Evolutionary conservation across 2,329 filamentous ascomycete genomes (phyloP).

Genomic region (Claviceps capensis): DNA sequence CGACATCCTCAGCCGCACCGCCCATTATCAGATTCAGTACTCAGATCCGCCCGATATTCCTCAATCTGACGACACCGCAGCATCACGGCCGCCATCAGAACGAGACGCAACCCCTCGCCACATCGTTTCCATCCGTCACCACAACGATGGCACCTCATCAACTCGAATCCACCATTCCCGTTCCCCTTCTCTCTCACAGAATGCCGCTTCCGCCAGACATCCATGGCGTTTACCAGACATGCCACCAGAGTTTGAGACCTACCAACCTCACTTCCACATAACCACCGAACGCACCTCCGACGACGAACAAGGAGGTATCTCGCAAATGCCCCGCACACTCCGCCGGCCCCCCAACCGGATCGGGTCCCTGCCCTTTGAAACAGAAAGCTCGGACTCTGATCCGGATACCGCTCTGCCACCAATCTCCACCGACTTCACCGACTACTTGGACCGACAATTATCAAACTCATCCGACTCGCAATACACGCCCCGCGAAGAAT

Average conservation of each 20-base stretch:
- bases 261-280: slow-evolving; percentile 36
- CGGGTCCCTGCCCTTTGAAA: slow-evolving; percentile 41
- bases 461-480: slow-evolving; percentile 10
- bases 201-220: slow-evolving; percentile 24
- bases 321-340: slow-evolving; percentile 12
- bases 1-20: slow-evolving; percentile 58
- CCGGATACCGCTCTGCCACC: slow-evolving; percentile 13
- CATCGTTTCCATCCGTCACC: slow-evolving; percentile 38
- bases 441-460: slow-evolving; percentile 12
- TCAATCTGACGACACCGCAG: not conserved
- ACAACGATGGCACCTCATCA: slow-evolving; percentile 34
- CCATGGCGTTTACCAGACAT: slow-evolving; percentile 39
- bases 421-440: slow-evolving; percentile 14
- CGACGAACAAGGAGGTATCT: slow-evolving; percentile 38
- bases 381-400: slow-evolving; percentile 24
- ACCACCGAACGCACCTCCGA: slow-evolving; percentile 49
- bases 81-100: slow-evolving; percentile 10
- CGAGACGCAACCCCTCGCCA: slow-evolving; percentile 13
- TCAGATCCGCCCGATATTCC: slow-evolving; percentile 12
- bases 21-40: slow-evolving; percentile 63
- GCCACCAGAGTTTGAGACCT: slow-evolving; percentile 38
- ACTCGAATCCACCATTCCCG: slow-evolving; percentile 2
- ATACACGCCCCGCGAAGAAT: not conserved
- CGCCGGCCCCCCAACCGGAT: slow-evolving; percentile 37
- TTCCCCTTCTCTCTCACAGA: slow-evolving; percentile 18